These are phyloP conservation scores for Chlorella sp. DNA, from an alignment of 139 green algal species.

Conservation along the genomic window DNA sequence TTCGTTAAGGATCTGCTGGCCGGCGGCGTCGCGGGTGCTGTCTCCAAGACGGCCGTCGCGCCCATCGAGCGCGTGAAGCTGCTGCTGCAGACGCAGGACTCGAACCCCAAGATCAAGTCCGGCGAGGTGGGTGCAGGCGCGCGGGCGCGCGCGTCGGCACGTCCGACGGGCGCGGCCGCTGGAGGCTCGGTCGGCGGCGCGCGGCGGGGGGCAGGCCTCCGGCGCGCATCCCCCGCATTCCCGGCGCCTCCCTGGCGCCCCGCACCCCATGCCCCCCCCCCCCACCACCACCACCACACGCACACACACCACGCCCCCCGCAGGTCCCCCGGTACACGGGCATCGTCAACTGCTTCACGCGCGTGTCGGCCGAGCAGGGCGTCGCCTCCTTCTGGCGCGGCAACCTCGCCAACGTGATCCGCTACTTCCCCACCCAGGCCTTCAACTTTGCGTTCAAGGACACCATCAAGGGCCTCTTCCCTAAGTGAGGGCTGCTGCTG, in stretches of 20 bases:
- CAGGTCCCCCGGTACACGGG: slow-evolving; percentile 84
- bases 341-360: slow-evolving; percentile 95
- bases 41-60: slow-evolving; percentile 94
- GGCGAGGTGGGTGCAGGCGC: slow-evolving; percentile 62
- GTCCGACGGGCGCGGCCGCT: no score
- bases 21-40: slow-evolving; percentile 77
- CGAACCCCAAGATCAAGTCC: slow-evolving; percentile 79
- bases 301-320: not conserved
- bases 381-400: slow-evolving; percentile 95
- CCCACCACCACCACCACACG: not conserved
- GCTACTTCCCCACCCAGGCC: slow-evolving; percentile 94
- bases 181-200: no score
- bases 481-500: no score
- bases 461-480: slow-evolving; percentile 98
- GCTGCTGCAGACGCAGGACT: slow-evolving; percentile 90
- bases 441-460: slow-evolving; percentile 99
- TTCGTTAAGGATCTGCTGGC: slow-evolving; percentile 79
- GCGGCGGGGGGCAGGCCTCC: no score
- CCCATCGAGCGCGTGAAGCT: slow-evolving; percentile 99
- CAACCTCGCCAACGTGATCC: slow-evolving; percentile 97
- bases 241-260: not conserved
- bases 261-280: not conserved
- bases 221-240: not conserved
- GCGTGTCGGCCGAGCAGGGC: slow-evolving; percentile 87
- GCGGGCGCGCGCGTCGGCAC: not conserved